These are phyloP conservation scores for Pulveroboletus sp. DNA, from an alignment of 768 basidiomycete species.

Conservation along the genomic window DNA sequence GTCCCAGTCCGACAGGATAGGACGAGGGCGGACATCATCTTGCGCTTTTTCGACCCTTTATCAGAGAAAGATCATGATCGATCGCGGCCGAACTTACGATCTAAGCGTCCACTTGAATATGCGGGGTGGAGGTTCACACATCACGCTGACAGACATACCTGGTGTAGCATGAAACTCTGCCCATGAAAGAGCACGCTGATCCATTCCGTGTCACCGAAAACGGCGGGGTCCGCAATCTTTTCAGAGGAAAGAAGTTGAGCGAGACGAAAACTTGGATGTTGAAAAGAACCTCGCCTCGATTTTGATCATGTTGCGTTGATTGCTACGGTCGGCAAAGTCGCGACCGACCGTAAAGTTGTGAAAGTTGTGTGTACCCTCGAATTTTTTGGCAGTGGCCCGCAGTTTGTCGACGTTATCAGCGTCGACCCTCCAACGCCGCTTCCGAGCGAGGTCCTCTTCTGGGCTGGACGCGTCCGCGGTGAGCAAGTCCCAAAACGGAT, in stretches of 20 bases:
- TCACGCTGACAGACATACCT: constrained; percentile 50
- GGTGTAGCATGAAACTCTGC: constrained; percentile 98
- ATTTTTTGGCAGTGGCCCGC: constrained; percentile 55
- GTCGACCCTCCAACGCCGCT: constrained; percentile 66
- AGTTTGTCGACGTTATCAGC: constrained; percentile 52
- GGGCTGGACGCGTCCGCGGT: constrained; percentile 36
- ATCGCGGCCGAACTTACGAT: constrained; percentile 25
- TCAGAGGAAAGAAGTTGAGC: not conserved
- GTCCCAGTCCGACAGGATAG: constrained; percentile 72
- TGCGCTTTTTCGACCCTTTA: constrained; percentile 56
- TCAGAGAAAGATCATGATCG: constrained; percentile 7
- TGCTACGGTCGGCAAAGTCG: constrained; percentile 78
- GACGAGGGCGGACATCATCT: constrained; percentile 92
- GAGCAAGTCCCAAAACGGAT: constrained; percentile 60
- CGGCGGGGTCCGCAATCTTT: constrained; percentile 79
- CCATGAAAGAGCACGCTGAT: constrained; percentile 90
- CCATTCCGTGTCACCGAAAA: constrained; percentile 93
- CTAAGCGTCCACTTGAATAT: constrained; percentile 20
- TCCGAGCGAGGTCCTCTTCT: constrained; percentile 60
- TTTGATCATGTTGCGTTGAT: constrained; percentile 82
- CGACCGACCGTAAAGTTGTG: constrained; percentile 94
- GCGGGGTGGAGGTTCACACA: constrained; percentile 13
- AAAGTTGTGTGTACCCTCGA: constrained; percentile 91
- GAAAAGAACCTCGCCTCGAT: constrained; percentile 55
- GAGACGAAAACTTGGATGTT: not conserved